These are phyloP conservation scores for Dendrobium chrysotoxum DNA, from an alignment of 106 monocot species.

Conservation along the genomic window DNA sequence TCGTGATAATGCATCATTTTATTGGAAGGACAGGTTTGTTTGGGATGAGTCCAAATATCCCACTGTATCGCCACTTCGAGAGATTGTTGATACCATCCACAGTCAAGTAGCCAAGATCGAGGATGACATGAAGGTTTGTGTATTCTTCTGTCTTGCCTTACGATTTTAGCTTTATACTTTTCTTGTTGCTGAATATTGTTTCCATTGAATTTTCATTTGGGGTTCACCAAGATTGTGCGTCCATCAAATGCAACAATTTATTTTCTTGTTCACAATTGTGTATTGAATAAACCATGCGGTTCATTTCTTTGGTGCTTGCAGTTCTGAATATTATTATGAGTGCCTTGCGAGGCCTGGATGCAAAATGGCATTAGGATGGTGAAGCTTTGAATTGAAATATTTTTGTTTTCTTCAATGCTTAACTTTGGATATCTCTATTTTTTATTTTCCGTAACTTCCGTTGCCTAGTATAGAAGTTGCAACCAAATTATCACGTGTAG, in stretches of 20 bases:
- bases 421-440: background rate
- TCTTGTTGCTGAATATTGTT: no score
- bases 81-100: slow-evolving; percentile 84
- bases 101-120: slow-evolving; percentile 78
- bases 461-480: background rate
- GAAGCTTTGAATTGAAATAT: background rate
- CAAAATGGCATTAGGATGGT: background rate
- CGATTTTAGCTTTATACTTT: background rate
- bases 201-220: no score
- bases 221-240: no score
- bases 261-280: background rate
- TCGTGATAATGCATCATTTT: background rate
- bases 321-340: background rate
- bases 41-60: slow-evolving; percentile 98
- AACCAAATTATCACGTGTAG: background rate
- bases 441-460: background rate
- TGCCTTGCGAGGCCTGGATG: background rate
- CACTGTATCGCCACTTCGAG: slow-evolving; percentile 77
- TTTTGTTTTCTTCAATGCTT: background rate
- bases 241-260: background rate
- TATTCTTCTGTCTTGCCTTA: background rate
- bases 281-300: background rate
- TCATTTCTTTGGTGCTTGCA: background rate
- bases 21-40: slow-evolving; percentile 41
- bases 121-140: slow-evolving; percentile 93